Evolutionary conservation across 768 basidiomycete genomes (phyloP).

Genomic region (Suillus fuscotomentosus): DNA sequence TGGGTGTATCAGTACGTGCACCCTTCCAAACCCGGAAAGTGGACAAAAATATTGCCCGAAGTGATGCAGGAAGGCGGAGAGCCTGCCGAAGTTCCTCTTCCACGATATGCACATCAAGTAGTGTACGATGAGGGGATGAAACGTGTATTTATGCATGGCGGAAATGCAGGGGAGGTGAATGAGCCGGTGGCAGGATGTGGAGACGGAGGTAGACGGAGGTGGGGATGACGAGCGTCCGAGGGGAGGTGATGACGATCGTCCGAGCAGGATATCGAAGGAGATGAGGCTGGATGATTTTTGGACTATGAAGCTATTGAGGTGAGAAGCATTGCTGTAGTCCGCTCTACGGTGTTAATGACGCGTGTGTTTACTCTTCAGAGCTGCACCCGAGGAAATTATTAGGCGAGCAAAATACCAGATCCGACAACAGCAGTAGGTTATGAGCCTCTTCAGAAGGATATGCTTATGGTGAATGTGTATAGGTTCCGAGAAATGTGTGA

Average conservation of each 20-base stretch:
- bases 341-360: not conserved
- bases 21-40: constrained; percentile 54
- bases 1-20: constrained; percentile 68
- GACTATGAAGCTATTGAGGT: constrained; percentile 71
- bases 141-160: constrained; percentile 70
- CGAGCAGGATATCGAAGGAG: constrained; percentile 28
- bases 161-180: constrained; percentile 56
- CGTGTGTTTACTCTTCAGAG: constrained; percentile 36
- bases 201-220: constrained; percentile 23
- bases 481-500: constrained; percentile 87
- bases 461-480: not conserved
- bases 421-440: constrained; percentile 68
- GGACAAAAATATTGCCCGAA: constrained; percentile 57
- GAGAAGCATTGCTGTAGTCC: constrained; percentile 12
- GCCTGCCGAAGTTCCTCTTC: constrained; percentile 42
- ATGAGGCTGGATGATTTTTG: constrained; percentile 75
- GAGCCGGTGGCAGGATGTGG: constrained; percentile 14
- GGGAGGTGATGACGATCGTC: constrained; percentile 2
- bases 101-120: constrained; percentile 78
- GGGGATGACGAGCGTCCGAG: constrained; percentile 8
- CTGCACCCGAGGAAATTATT: constrained; percentile 60
- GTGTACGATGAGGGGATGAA: constrained; percentile 63
- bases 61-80: constrained; percentile 13
- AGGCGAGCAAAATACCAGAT: constrained; percentile 62
- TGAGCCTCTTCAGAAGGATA: not conserved